phyloP scores from a whole-genome alignment of 2,329 filamentous ascomycete species.

The Gnomoniopsis smithogilvyi region DNA sequence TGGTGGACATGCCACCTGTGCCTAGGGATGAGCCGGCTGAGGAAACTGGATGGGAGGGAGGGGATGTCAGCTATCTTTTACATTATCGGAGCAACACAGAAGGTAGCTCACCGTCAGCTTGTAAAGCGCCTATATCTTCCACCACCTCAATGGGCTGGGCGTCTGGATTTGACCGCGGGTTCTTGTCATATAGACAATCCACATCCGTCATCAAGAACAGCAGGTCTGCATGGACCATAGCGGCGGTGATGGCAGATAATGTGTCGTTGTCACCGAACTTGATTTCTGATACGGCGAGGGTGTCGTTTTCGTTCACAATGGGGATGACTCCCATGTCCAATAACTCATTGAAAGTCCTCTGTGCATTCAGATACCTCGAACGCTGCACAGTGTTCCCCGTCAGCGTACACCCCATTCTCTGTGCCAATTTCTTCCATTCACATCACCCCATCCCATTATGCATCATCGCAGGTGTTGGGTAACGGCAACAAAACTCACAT shows the following conservation, averaged over 20 bases:
- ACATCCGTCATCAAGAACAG: constrained; percentile 99
- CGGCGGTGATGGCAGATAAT: constrained; percentile 90
- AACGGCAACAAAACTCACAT: constrained; percentile 53
- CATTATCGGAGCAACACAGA: background rate
- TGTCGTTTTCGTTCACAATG: constrained; percentile 99
- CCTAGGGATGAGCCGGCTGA: constrained; percentile 84
- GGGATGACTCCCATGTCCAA: constrained; percentile 95
- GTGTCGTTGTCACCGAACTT: constrained; percentile 99
- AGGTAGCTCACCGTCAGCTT: constrained; percentile 65
- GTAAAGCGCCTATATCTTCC: constrained; percentile 77
- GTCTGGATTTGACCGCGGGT: constrained; percentile 80
- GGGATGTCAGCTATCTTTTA: background rate
- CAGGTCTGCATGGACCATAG: constrained; percentile 95
- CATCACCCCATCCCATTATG: no score
- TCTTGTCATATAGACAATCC: constrained; percentile 95
- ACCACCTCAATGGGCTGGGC: constrained; percentile 90
- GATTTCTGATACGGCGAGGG: constrained; percentile 93
- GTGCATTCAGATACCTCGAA: constrained; percentile 92
- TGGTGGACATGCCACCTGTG: constrained; percentile 96
- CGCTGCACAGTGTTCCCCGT: constrained; percentile 47
- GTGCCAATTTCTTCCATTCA: no score
- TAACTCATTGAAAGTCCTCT: constrained; percentile 89
- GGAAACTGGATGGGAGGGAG: constrained; percentile 60
- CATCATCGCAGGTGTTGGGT: no score
- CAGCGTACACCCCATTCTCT: no score